Evolutionary conservation across 305 asterid species (phyloP).

Genomic region (Fraxinus xanthoxyloides): DNA sequence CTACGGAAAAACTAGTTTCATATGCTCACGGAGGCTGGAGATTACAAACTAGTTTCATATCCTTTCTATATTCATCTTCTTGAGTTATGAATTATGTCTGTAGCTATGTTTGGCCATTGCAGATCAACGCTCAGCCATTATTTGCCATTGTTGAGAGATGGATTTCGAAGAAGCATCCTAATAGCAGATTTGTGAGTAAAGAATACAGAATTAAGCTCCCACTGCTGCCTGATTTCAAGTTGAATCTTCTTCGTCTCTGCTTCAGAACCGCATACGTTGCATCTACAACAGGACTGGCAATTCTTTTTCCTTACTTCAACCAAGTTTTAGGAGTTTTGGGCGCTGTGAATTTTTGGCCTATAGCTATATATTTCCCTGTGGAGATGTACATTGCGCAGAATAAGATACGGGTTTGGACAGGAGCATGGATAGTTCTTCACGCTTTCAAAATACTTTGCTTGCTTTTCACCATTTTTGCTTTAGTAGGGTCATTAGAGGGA

Average conservation of each 20-base stretch:
- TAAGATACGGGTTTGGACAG: conserved; percentile 49
- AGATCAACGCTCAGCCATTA: conserved; percentile 46
- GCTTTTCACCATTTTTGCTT: conserved; percentile 34
- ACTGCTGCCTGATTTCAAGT: conserved; percentile 29
- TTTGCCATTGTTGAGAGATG: conserved; percentile 50
- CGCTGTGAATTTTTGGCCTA: conserved; percentile 63
- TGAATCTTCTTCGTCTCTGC: conserved; percentile 52
- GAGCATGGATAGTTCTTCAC: conserved; percentile 55
- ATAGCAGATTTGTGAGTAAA: conserved; percentile 22
- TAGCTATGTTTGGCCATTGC: not conserved
- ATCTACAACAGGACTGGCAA: conserved; percentile 55
- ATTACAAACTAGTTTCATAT: not conserved
- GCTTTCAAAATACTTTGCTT: conserved; percentile 46
- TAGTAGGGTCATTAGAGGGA: conserved; percentile 57
- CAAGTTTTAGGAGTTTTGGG: conserved; percentile 68
- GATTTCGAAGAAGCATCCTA: conserved; percentile 30
- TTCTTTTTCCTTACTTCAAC: conserved; percentile 73
- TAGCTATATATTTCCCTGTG: conserved; percentile 66
- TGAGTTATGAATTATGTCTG: not conserved
- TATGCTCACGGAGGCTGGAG: not conserved
- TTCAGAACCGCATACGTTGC: conserved; percentile 53
- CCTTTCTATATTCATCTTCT: not conserved
- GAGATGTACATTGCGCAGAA: conserved; percentile 55
- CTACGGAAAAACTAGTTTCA: not conserved
- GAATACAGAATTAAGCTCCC: conserved; percentile 39